A percentile compares a stretch with the other conserved stretches of the same genome.
phyloP scores from a whole-genome alignment of 2,329 filamentous ascomycete genomes.

The Colletotrichum lupini region DNA sequence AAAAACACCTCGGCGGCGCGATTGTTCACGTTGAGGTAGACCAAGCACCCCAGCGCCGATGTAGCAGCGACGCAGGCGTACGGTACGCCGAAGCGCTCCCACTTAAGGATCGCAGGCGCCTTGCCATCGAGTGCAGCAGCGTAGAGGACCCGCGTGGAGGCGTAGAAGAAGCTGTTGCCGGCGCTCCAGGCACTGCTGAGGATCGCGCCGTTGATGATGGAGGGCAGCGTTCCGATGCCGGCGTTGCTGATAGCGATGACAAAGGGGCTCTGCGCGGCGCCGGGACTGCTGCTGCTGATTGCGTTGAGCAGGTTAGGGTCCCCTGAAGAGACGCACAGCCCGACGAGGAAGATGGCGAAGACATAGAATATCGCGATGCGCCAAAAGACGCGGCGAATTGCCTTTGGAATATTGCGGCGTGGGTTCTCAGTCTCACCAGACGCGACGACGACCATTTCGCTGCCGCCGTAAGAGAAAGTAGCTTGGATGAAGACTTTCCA shows the following conservation, averaged over 20 bases:
- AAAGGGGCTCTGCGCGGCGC: slow-evolving; percentile 25
- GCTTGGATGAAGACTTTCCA: slow-evolving; percentile 59
- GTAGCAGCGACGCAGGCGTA: slow-evolving; percentile 47
- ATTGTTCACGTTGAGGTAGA: slow-evolving; percentile 71
- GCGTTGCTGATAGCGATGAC: slow-evolving; percentile 77
- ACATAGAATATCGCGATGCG: slow-evolving; percentile 65
- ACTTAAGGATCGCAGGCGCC: slow-evolving; percentile 67
- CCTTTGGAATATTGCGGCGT: slow-evolving; percentile 58
- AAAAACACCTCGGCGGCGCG: slow-evolving; percentile 54
- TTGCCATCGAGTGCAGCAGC: slow-evolving; percentile 69
- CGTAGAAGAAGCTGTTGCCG: slow-evolving; percentile 72
- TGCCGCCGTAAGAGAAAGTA: slow-evolving; percentile 60
- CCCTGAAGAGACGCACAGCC: slow-evolving; percentile 58
- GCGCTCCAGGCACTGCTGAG: slow-evolving; percentile 78
- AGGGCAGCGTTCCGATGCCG: slow-evolving; percentile 74
- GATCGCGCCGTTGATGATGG: slow-evolving; percentile 81
- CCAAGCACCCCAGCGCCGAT: slow-evolving; percentile 69
- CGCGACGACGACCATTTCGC: slow-evolving; percentile 62
- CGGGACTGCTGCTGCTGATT: slow-evolving; percentile 23
- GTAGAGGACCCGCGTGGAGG: slow-evolving; percentile 69
- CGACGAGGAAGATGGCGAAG: slow-evolving; percentile 61
- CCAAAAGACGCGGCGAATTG: slow-evolving; percentile 66
- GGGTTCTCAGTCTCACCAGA: slow-evolving; percentile 63
- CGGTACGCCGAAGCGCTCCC: slow-evolving; percentile 51
- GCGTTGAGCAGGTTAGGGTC: slow-evolving; percentile 53